phyloP scores from a whole-genome alignment of 148 eudicot species.

The Vaccinium macrocarpon region DNA sequence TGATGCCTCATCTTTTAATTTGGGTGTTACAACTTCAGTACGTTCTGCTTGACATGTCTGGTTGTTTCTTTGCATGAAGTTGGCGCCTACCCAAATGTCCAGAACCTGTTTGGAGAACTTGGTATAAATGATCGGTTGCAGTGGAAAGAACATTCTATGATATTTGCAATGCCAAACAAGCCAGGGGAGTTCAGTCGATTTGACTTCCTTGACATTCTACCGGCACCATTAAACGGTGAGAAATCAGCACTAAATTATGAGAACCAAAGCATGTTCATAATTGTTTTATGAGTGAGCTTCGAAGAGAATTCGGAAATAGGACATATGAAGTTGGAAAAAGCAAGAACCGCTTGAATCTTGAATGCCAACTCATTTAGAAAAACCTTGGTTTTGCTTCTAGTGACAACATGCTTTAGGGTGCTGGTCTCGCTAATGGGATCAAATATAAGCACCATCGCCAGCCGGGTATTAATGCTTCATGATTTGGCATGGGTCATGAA shows the following conservation, averaged over 20 bases:
- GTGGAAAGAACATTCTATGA: conserved; percentile 99
- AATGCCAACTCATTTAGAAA: not conserved
- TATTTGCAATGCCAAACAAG: conserved; percentile 95
- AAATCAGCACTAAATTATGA: not conserved
- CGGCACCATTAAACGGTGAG: conserved; percentile 91
- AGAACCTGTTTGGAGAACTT: conserved; percentile 94
- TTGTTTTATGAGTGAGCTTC: not conserved
- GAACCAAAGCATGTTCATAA: conserved; percentile 9
- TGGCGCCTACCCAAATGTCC: conserved; percentile 99
- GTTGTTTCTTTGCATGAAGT: conserved; percentile 51
- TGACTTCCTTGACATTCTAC: conserved; percentile 85
- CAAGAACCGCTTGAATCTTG: not conserved
- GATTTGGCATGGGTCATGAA: not conserved
- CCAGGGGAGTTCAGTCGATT: conserved; percentile 98
- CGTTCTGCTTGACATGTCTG: conserved; percentile 13
- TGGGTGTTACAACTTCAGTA: conserved; percentile 8
- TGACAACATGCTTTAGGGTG: not conserved
- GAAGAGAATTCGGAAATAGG: not conserved
- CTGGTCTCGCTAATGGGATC: not conserved
- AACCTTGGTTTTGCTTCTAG: not conserved
- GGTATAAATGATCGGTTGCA: conserved; percentile 92
- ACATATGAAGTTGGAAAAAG: not conserved
- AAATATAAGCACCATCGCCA: not conserved
- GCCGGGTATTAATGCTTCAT: not conserved
- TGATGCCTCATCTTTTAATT: conserved; percentile 3